phyloP scores from a whole-genome alignment of 2,329 filamentous ascomycete species.

The Colletotrichum nymphaeae region DNA sequence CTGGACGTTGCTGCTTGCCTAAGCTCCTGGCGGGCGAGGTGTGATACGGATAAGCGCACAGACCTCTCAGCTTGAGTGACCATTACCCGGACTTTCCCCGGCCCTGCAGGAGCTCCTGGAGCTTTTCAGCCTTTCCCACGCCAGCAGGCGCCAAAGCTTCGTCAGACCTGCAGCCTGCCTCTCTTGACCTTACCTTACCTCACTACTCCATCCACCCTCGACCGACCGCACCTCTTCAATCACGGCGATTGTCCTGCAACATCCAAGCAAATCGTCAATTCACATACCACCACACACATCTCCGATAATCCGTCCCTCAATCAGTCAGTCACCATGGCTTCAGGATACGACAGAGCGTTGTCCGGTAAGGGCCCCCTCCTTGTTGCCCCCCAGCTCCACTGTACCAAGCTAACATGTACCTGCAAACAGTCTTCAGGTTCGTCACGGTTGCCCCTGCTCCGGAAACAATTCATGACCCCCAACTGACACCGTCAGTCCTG shows the following conservation, averaged over 20 bases:
- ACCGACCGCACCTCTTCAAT: slow-evolving; percentile 31
- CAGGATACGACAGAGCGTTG: slow-evolving; percentile 98
- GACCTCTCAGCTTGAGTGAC: not conserved
- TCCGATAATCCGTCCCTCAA: slow-evolving; percentile 28
- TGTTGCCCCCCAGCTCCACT: slow-evolving; percentile 43
- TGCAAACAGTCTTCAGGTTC: slow-evolving; percentile 82
- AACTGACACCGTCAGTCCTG: slow-evolving; percentile 79
- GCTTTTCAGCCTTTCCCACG: slow-evolving; percentile 37
- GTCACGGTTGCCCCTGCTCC: slow-evolving; percentile 41
- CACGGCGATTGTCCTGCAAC: slow-evolving; percentile 29
- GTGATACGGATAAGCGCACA: not conserved
- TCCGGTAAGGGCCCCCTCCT: slow-evolving; percentile 76
- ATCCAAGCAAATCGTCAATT: slow-evolving; percentile 9
- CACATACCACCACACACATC: slow-evolving; percentile 1
- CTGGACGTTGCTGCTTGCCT: no score
- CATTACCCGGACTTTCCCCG: slow-evolving; percentile 35
- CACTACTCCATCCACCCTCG: slow-evolving; percentile 32
- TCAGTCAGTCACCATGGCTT: slow-evolving; percentile 71
- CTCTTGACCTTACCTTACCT: slow-evolving; percentile 9
- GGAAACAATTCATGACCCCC: slow-evolving; percentile 22
- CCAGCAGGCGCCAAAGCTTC: slow-evolving; percentile 41
- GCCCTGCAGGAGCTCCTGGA: slow-evolving; percentile 33
- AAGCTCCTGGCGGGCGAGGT: not conserved
- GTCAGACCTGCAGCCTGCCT: slow-evolving; percentile 45
- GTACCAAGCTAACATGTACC: slow-evolving; percentile 52